phyloP scores from a whole-genome alignment of 805 yeast genomes.

The Saccharomycopsis olivae region DNA sequence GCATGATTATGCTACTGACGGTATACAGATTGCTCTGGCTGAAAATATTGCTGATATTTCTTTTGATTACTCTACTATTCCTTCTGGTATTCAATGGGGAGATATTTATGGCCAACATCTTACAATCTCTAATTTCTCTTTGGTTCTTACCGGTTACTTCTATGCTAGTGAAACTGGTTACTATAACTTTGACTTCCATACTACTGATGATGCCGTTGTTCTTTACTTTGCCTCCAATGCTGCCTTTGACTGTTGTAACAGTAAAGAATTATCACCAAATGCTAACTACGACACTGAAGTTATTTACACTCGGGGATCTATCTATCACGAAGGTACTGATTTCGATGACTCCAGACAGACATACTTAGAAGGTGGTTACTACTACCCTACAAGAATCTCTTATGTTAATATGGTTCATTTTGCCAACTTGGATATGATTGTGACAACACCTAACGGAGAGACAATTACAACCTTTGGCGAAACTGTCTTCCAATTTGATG shows the following conservation, averaged over 20 bases:
- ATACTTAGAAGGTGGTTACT: slow-evolving; percentile 21
- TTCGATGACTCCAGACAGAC: slow-evolving; percentile 14
- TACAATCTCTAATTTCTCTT: slow-evolving; percentile 20
- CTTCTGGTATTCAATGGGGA: not conserved
- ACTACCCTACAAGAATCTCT: slow-evolving; percentile 25
- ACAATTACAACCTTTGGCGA: slow-evolving; percentile 8
- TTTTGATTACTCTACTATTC: not conserved
- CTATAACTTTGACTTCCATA: slow-evolving; percentile 20
- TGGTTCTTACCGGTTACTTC: slow-evolving; percentile 22
- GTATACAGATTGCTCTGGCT: not conserved
- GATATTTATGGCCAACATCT: slow-evolving; percentile 7
- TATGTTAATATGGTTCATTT: slow-evolving; percentile 20
- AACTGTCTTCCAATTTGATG: slow-evolving; percentile 5
- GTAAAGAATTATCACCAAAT: slow-evolving; percentile 9
- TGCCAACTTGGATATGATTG: slow-evolving; percentile 19
- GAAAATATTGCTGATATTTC: not conserved
- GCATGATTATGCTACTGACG: not conserved
- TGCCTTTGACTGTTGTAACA: slow-evolving; percentile 27
- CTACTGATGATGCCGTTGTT: slow-evolving; percentile 25
- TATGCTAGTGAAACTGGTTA: slow-evolving; percentile 24
- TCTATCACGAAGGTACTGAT: slow-evolving; percentile 5
- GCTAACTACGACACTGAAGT: slow-evolving; percentile 2
- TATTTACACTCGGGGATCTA: slow-evolving; percentile 8
- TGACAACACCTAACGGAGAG: slow-evolving; percentile 18
- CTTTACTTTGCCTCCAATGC: slow-evolving; percentile 24